Base-by-base conservation (phyloP, 768 basidiomycete species). In the Podaxis sp. region DNA sequence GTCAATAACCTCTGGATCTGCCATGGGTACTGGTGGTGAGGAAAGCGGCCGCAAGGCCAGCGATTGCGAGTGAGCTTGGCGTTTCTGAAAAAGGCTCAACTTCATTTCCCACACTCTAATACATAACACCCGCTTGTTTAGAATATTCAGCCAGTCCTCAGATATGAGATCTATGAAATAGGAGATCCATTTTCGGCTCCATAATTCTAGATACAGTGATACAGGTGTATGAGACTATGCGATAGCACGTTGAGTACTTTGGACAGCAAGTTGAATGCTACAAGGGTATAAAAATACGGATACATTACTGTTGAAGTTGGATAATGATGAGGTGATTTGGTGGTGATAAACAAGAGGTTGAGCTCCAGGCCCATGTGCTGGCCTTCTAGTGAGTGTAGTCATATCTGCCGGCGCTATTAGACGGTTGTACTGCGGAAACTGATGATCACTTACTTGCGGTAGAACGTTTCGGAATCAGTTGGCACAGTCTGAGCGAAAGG, bases 381-480 rank as follows among this genome's bases (percentile, higher is more conserved):
- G 44, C 42, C n/a, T 3, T 62, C 42, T 72, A 80, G 66, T 80
- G 80, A 48, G 71, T 73, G 57, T 82, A 82, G 59, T 81, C 80
- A 64, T 81, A 81, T 66, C 80, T 81, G 54, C 30, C 28, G 11
- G 19, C 19, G 53, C 22, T 26, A 44, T 36, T 22, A 36, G 40
- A 15, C 22, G 17, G 26, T 15, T 12, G 15, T 13, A 24, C 12
- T 46, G 11, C 26, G n/a, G 49, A 9, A 12, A 52, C 22, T 66
- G 66, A 73, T 61, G 72, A 77, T 51, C 72, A 73, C 87, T 57
- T 67, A 92, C 93, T 92, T 93, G 69, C 78, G 85, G 73, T 94
- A 96, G 71, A 96, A 96, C 1, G 81, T 84, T 73, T 95, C 94
- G 7, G 90, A 90, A 69, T 94, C 89, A 6, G 85, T 82, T 17